Base-by-base conservation (phyloP, 371 early-diverging fungal species). In the Lichtheimia ornata region DNA sequence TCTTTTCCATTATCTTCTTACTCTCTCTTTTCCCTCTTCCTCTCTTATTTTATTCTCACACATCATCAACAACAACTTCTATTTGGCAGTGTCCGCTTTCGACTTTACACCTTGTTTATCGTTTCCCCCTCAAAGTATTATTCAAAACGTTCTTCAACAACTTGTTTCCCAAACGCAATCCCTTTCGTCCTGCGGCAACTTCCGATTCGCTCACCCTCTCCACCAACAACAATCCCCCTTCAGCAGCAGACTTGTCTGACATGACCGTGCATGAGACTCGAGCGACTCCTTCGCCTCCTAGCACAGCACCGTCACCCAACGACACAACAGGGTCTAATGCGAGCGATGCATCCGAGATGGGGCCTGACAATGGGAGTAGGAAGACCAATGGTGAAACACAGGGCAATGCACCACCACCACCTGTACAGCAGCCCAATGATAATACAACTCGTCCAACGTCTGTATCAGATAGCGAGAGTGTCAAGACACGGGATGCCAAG, bases 261-360 rank as follows among this genome's bases (percentile, higher is more conserved):
- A 65, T 61, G 61, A 61, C 61, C 2, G 27, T 65, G n/a, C 53
- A 61, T n/a, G 61, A 61, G 41, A 56, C 64, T 17, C 54, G 40
- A 53, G 56, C 57, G 9, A 60, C 61, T 20, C 61, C 61, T 9
- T 57, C 61, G 13, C 61, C 66, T 28, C 66, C 61, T 6, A 61
- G 52, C 50, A 53, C 57, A 43, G 57, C 44, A 25, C 63, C 63
- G 13, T 57, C 57, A 24, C 63, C 63, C n/a, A 57, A 56, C 30
- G 66, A 62, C 50, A 66, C 54, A n/a, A 53, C 62, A 22, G 59
- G 60, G 54, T 59, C 65, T 18, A 62, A 66, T 42, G 53, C 52
- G 14, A 66, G 66, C 50, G 62, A 66, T 41, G 47, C 53, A 27
- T 62, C 62, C 58, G 66, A 66, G 62, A 62, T 66, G 66, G 66